Evolutionary conservation across 768 basidiomycete species (phyloP), one percentile per base, ranked within the genome.

Genomic region (Boletellus ananiceps): DNA sequence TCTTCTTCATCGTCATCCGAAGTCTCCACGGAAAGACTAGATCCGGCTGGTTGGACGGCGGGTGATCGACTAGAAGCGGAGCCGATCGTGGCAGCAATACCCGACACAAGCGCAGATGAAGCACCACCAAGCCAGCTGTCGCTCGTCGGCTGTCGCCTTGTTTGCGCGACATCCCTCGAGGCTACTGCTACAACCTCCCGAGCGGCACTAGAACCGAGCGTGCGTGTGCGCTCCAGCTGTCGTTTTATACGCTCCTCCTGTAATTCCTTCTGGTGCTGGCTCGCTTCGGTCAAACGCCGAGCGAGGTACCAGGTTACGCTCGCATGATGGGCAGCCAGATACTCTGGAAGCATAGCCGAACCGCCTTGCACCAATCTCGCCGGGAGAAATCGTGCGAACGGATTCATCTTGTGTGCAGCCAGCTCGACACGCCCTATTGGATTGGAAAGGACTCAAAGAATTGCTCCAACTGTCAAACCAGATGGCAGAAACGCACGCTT

Each of bases 211-310:
- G 88, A 88, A 5, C 93, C 94, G 11, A 98, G 77, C 1, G 88
- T 89, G 50, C 79, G 79, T 12, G 85, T 81, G 51, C 91, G 77
- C 64, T 98, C 96, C 50, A 87, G 69, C 61, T 95, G 88, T 5
- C 95, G 81, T 64, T 84, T 86, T 47, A 93, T 79, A 42, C 96
- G 84, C 65, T 95, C 92, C 67, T 97, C 95, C 69, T 99, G 96
- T 74, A 97, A 79, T 56, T 89, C 84, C 57, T 86, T 86, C 57
- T 95, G 86, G 14, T 64, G 74, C 60, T 90, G 83, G 57, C 89
- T 86, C 21, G 85, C 80, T 54, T 88, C 82, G 0, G 92, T 78
- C 33, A 99, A 76, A 34, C 87, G 80, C 44, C 86, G 78, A 62
- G 80, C 86, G 48, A 99, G 81, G 69, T 85, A 94, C 86, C 93